A percentile compares a stretch with the other conserved stretches of the same genome.
phyloP scores from a whole-genome alignment of 805 yeast species.

The Cyberlindnera xishuangbannaensis region DNA sequence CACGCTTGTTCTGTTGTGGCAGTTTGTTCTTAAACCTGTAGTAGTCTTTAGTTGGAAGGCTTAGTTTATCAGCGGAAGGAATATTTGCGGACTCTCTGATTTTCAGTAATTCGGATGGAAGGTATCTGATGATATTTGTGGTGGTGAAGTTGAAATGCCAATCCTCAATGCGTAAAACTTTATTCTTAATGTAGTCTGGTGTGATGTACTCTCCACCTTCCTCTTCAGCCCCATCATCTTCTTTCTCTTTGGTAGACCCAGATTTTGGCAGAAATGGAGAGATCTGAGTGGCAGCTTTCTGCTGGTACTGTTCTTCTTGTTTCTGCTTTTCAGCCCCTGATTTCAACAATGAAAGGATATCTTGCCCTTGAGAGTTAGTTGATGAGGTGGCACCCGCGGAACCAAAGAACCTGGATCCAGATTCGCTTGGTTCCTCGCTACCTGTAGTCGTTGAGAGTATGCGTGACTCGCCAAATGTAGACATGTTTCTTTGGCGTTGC shows the following conservation, averaged over 20 bases:
- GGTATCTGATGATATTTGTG: conserved; percentile 13
- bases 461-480: conserved; percentile 18
- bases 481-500: conserved; percentile 6
- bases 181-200: conserved; percentile 8
- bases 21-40: conserved; percentile 17
- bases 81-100: conserved; percentile 14
- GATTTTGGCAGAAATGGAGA: conserved; percentile 1
- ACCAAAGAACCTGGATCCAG: neutral
- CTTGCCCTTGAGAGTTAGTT: conserved; percentile 17
- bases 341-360: conserved; percentile 20
- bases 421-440: no score
- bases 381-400: no score
- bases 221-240: no score
- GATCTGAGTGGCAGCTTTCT: conserved; percentile 1
- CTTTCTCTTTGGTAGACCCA: conserved; percentile 5
- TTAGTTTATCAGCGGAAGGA: conserved; percentile 11
- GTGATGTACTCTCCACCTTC: conserved; percentile 10
- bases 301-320: conserved; percentile 17
- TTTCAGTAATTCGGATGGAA: conserved; percentile 18
- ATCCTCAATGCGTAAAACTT: conserved; percentile 18
- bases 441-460: conserved; percentile 13
- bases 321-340: conserved; percentile 23
- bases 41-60: conserved; percentile 20
- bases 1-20: conserved; percentile 11
- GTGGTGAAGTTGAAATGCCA: conserved; percentile 15